A percentile compares a stretch with the other conserved stretches of the same genome.
Conservation (phyloP, 768 basidiomycete genomes). For the Panaeolus cyanescens region DNA sequence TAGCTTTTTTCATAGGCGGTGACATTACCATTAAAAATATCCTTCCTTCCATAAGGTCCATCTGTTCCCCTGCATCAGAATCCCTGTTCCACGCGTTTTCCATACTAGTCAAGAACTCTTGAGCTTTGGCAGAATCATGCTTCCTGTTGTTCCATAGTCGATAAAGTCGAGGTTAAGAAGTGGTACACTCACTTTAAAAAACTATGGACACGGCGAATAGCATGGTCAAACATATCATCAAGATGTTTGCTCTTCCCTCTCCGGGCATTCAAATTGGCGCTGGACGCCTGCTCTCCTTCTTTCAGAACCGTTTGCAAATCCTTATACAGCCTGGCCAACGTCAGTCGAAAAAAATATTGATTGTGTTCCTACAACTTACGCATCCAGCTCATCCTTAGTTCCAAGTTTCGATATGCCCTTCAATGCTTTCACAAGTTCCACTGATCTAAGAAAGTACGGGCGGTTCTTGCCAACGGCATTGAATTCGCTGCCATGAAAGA, state of each 20-base stretch:
- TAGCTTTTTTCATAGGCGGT: neutral
- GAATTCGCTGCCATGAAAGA: neutral
- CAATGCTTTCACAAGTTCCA: neutral
- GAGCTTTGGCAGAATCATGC: neutral
- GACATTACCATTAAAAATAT: neutral
- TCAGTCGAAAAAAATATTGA: neutral
- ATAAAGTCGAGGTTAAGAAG: too few species aligned
- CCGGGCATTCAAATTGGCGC: neutral
- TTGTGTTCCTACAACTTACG: neutral
- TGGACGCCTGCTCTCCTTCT: neutral
- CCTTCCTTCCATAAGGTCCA: neutral
- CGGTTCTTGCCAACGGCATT: conserved; percentile 1
- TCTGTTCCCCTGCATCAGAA: neutral
- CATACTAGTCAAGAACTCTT: neutral
- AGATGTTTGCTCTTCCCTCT: neutral
- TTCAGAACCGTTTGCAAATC: neutral
- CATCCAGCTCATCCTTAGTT: neutral
- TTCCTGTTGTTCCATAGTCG: too few species aligned
- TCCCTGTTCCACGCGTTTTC: neutral
- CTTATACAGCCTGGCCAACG: neutral
- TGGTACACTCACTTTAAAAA: neutral
- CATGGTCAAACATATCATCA: neutral
- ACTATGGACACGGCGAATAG: neutral
- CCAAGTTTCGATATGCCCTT: neutral
- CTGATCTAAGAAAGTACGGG: conserved; percentile 3